Evolutionary conservation across 1,284 basidiomycete genomes (phyloP).

Genomic region (Pisolithus thermaeus): DNA sequence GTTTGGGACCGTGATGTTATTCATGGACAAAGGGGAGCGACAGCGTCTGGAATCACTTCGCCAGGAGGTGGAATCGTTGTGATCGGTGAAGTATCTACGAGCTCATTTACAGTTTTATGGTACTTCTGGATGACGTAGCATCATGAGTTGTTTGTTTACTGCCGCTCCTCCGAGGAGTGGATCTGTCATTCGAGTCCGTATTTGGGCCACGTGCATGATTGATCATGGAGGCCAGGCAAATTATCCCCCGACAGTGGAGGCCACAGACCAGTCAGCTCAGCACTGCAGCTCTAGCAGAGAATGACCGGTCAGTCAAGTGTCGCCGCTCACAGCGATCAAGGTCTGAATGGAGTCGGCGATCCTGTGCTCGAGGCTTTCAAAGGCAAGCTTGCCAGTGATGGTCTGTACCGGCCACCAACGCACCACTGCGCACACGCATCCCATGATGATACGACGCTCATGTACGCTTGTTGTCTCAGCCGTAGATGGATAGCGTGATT

Average conservation of each 20-base stretch:
- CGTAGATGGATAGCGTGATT: conserved; percentile 1
- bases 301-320: no score
- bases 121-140: neutral
- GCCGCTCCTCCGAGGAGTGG: no score
- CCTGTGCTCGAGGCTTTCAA: conserved; percentile 44
- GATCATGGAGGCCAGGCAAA: no score
- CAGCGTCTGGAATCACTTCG: conserved; percentile 34
- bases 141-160: no score
- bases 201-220: no score
- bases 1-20: conserved; percentile 56
- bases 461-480: conserved; percentile 40
- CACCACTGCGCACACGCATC: conserved; percentile 34
- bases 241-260: no score
- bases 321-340: neutral
- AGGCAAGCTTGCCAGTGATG: conserved; percentile 38
- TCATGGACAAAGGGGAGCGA: conserved; percentile 54
- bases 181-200: no score
- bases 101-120: neutral
- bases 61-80: conserved; percentile 17
- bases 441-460: conserved; percentile 60
- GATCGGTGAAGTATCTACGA: neutral
- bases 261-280: no score
- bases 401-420: conserved; percentile 43
- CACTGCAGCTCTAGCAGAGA: no score
- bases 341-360: neutral